Evolutionary conservation across 2,329 filamentous ascomycete genomes (phyloP).

Genomic region (Exophiala sp.): DNA sequence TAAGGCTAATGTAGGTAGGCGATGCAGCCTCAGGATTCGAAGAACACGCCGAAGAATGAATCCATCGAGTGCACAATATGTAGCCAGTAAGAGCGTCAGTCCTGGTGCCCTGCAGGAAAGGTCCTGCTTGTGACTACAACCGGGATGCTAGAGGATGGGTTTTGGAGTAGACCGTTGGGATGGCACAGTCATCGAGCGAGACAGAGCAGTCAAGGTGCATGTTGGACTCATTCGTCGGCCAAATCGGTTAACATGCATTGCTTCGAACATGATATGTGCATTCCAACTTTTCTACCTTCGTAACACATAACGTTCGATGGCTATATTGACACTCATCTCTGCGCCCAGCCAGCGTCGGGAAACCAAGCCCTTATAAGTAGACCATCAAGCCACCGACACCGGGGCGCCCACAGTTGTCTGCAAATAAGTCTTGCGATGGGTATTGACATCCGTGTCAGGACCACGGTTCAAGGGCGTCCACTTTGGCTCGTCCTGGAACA

Average conservation of each 20-base stretch:
- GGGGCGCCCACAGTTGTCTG: constrained; percentile 29
- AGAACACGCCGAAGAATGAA: too few relatives aligned
- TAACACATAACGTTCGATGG: not conserved
- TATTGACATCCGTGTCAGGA: constrained; percentile 69
- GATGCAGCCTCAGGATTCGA: too few relatives aligned
- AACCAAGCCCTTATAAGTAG: not conserved
- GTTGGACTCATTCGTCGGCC: too few relatives aligned
- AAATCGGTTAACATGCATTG: not conserved
- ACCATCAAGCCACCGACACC: constrained; percentile 14
- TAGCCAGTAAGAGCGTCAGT: too few relatives aligned
- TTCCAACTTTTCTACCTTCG: not conserved
- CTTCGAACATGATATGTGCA: not conserved
- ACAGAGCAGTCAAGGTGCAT: too few relatives aligned
- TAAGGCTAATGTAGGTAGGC: too few relatives aligned
- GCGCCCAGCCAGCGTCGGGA: not conserved
- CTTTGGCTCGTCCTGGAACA: constrained; percentile 98
- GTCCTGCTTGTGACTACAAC: too few relatives aligned
- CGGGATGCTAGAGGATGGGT: too few relatives aligned
- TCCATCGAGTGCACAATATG: too few relatives aligned
- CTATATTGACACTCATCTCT: not conserved
- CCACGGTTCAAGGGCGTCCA: constrained; percentile 90
- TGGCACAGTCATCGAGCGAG: too few relatives aligned
- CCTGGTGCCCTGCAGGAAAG: too few relatives aligned
- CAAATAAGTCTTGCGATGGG: constrained; percentile 72
- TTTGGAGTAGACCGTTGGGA: too few relatives aligned